Evolutionary conservation across 495 filamentous ascomycete species (phyloP).

Genomic region (Neurospora sp.): DNA sequence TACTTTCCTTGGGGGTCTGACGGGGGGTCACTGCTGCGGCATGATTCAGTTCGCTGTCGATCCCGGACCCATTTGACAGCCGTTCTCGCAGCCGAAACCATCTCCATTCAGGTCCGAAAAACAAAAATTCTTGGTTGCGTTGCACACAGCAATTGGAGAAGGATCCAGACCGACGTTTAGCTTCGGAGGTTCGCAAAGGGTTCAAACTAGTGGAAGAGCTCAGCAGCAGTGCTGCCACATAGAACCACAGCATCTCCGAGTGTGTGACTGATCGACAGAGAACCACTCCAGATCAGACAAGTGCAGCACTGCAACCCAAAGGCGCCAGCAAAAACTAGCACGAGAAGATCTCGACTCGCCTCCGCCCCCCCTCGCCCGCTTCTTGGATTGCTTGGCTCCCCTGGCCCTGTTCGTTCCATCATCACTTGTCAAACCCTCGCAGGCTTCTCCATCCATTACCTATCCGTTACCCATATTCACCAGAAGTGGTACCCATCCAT

Average conservation of each 20-base stretch:
- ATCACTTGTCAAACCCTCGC: neutral
- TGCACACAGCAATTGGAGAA: neutral
- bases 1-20: neutral
- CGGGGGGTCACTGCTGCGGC: neutral
- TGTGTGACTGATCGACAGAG: conserved; percentile 3
- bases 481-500: neutral
- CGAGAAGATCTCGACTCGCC: conserved; percentile 24
- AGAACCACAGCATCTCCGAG: neutral
- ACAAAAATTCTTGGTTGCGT: neutral
- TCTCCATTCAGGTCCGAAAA: neutral
- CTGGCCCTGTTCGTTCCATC: neutral
- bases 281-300: neutral
- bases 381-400: neutral
- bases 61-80: neutral
- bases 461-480: neutral
- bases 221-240: neutral
- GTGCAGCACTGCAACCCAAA: conserved; percentile 4
- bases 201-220: neutral
- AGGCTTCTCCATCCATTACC: neutral
- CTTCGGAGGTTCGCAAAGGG: neutral
- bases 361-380: conserved; percentile 11
- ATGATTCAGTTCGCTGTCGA: neutral
- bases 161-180: neutral
- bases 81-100: neutral
- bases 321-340: conserved; percentile 4